Evolutionary conservation across 2,329 filamentous ascomycete species (phyloP), one percentile per base, ranked within the genome.

Genomic region (Trichoderma sp.): DNA sequence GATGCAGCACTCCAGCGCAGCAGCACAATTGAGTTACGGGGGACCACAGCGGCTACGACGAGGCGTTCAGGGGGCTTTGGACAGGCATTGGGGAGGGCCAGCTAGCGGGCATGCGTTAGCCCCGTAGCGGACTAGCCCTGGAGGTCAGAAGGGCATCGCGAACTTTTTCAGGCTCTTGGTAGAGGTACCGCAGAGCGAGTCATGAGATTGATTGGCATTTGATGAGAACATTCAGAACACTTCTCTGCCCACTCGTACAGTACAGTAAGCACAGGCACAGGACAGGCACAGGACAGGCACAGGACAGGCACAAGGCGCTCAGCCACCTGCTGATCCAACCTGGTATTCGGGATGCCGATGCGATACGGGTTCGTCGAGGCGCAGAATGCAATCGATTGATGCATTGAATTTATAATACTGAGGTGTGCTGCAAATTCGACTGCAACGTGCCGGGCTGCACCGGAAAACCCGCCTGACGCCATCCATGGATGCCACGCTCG

Each of bases 61-160:
- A 59, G 64, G 64, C 54, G 54, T 50, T 59, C 64, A 66, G 64
- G 64, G 64, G 64, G 39, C 42, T 34, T 32, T 35, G 64, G 64
- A 56, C 53, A 45, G 54, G 37, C 42, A 34, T 32, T 35, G 64
- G 64, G 58, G 64, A 45, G 54, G 37, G n/a, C 10, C 60, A 64
- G 15, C 52, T 64, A 56, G 27, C 39, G 39, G 39, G 39, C 19
- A n/a, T n/a, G n/a, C 39, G 42, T 61, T 17, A 42, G 39, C 57
- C 39, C 57, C 39, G 39, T 45, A 45, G 39, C 39, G 39, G 39
- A 45, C 39, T 45, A 45, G n/a, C n/a, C n/a, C n/a, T n/a, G n/a
- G n/a, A n/a, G 39, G 39, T 19, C 39, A 22, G n/a, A 45, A 45
- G 35, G 19, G 34, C 54, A 58, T 22, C 34, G n/a, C 19, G 39